Base-by-base conservation (phyloP, 305 asterid genomes). In the Nicotiana rustica region DNA sequence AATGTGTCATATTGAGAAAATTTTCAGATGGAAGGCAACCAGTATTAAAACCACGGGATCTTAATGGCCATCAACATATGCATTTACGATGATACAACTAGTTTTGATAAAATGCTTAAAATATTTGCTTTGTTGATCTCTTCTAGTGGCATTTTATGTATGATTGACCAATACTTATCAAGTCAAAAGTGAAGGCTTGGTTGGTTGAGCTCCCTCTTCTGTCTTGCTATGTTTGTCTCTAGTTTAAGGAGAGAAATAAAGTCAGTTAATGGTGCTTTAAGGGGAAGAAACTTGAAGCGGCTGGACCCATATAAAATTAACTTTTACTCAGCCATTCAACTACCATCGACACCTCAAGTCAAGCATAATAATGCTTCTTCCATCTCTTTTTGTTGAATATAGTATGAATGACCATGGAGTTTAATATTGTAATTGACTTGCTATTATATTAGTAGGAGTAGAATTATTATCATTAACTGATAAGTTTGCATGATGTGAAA, bases 21-120 rank as follows among this genome's bases (percentile, higher is more conserved):
- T 21, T 73, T 73, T 73, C 60, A 47, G 79, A 73, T 73, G 62
- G 14, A 73, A 73, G 49, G 6, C 73, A 67, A 65, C 18, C 70
- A 13, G 14, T 44, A 65, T 65, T 31, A 65, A 18, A 6, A 70
- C 21, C 12, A 44, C 13, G 19, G 18, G 59, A 44, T 70, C 78
- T 15, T 12, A 70, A 70, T 70, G 78, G 60, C 18, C 19, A 41
- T 41, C 19, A 70, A 44, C 60, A 19, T 19, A 70, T 5, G 60
- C 60, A 5, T 70, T n/a, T 41, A 10, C 78, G 44, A n/a, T 69
- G 57, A 69, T 41, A 10, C 77, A 70, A n/a, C 77, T 18, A 41
- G 41, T 13, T 1, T 65, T 65, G 44, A 29, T 25, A 64, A 64
- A 29, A 29, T 65, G 44, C 15, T 65, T 41, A 7, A 65, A 65